A percentile compares a stretch with the other conserved stretches of the same genome.
Conservation (phyloP, 805 yeast genomes). For the Ogataea zsoltii region DNA sequence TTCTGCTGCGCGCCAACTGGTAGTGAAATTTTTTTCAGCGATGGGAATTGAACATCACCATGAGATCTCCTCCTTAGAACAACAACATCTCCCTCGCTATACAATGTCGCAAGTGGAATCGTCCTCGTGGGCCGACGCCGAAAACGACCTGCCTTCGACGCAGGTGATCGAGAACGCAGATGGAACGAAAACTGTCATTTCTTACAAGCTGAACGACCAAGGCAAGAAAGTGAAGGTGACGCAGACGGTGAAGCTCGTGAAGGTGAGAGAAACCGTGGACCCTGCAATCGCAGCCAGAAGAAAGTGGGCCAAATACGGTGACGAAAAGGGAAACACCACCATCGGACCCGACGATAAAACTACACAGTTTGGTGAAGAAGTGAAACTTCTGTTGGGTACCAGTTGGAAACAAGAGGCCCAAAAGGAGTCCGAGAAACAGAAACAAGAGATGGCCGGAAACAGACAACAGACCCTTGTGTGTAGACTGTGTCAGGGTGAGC, state of each 20-base stretch:
- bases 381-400: conserved; percentile 70
- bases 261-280: conserved; percentile 78
- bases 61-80: neutral
- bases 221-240: conserved; percentile 88
- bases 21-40: conserved; percentile 12
- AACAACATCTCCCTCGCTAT: neutral
- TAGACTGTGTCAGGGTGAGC: conserved; percentile 93
- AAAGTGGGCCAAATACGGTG: conserved; percentile 87
- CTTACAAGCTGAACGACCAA: conserved; percentile 70
- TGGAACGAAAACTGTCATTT: conserved; percentile 85
- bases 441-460: conserved; percentile 48
- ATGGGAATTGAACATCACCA: neutral
- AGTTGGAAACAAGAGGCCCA: conserved; percentile 78
- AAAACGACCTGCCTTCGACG: conserved; percentile 71
- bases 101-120: conserved; percentile 20
- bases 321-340: conserved; percentile 62
- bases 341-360: conserved; percentile 89
- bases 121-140: conserved; percentile 65
- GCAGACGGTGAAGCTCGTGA: conserved; percentile 76
- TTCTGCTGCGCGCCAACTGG: neutral
- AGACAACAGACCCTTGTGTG: conserved; percentile 64
- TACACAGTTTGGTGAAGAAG: conserved; percentile 85
- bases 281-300: conserved; percentile 85
- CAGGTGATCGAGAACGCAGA: conserved; percentile 77
- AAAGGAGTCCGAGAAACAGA: conserved; percentile 59